Percentiles rank a stretch among this genome's conserved stretches.
These are phyloP conservation scores for Yarrowia deformans DNA, from an alignment of 805 yeast species.

Conservation along the genomic window DNA sequence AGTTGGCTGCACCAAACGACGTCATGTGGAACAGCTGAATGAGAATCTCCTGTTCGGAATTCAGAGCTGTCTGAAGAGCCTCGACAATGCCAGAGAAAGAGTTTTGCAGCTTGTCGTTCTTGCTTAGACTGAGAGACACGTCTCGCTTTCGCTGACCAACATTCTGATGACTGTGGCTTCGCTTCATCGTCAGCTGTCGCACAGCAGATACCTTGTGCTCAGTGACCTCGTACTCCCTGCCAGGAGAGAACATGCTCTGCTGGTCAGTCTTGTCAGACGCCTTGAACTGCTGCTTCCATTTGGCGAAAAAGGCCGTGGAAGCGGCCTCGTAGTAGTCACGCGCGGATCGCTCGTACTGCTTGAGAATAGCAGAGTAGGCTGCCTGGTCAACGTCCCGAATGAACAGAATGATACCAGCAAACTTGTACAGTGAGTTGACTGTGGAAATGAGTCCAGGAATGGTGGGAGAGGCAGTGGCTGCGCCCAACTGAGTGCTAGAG, in stretches of 20 bases:
- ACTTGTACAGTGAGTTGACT: slow-evolving; percentile 48
- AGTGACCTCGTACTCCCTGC: slow-evolving; percentile 1
- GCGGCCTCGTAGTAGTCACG: slow-evolving; percentile 51
- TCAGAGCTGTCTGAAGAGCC: slow-evolving; percentile 30
- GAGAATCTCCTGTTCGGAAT: slow-evolving; percentile 58
- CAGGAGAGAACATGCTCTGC: slow-evolving; percentile 20
- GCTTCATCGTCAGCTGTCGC: slow-evolving; percentile 31
- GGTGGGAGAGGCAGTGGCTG: slow-evolving; percentile 39
- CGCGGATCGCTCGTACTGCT: slow-evolving; percentile 53
- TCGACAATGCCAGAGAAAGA: slow-evolving; percentile 38
- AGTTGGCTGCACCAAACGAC: slow-evolving; percentile 51
- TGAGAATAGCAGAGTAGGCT: slow-evolving; percentile 56
- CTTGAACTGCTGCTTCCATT: slow-evolving; percentile 45
- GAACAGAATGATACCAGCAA: slow-evolving; percentile 61
- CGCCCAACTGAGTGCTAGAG: slow-evolving; percentile 38
- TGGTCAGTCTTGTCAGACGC: slow-evolving; percentile 19
- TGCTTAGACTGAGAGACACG: slow-evolving; percentile 30
- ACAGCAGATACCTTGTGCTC: slow-evolving; percentile 35
- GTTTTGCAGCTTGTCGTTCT: slow-evolving; percentile 29
- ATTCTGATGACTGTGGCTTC: slow-evolving; percentile 22
- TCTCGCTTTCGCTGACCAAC: slow-evolving; percentile 26
- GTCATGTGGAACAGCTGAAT: slow-evolving; percentile 58
- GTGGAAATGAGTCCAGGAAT: slow-evolving; percentile 45
- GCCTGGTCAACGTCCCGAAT: slow-evolving; percentile 63
- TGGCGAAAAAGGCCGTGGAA: slow-evolving; percentile 48